Evolutionary conservation across 2,329 filamentous ascomycete genomes (phyloP), one percentile per base, ranked within the genome.

Genomic region (Xylariaceae sp.): DNA sequence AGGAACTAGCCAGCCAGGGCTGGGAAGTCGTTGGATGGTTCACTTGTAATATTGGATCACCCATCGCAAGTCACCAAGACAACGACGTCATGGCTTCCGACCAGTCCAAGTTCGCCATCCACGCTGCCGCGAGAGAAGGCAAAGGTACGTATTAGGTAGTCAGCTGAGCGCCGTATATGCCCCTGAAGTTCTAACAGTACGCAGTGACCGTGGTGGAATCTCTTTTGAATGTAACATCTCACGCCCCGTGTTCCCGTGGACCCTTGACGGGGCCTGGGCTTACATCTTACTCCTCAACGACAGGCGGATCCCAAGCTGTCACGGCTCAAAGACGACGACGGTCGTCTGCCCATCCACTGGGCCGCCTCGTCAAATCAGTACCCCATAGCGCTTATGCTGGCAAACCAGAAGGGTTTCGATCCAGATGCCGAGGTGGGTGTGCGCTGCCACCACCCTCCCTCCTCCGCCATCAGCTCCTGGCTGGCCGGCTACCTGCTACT

Each of bases 321-420:
- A 17, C 69, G 65, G 29, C 60, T 60, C 37, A 77, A 79, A 50
- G 92, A 98, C 52, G 81, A 85, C 31, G 92, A 98, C 57, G 86
- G 87, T 12, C 84, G 92, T 28, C 75, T 94, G 23, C 81, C 92
- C 3, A 78, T 96, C 37, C 92, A 98, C 67, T 98, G 92, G 92
- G 90, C 92, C 0, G 77, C 79, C 2, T 92, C 89, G 15, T 83
- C 84, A 58, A 93, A 92, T 56, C 80, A 78, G 46, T 61, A 81
- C 5, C 73, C 80, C 16, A 87, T 95, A 38, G 78, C 85, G 13
- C 68, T 82, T 31, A 56, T 90, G 14, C 68, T 96, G 4, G 71
- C 83, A 2, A 71, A 83, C 36, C 67, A 70, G 40, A 80, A 80
- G 49, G 69, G 70, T 38, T 94, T 95, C 52, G 87, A 96, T 54